A percentile compares a stretch with the other conserved stretches of the same genome.
Conservation (phyloP, 495 filamentous ascomycete genomes). For the Neurospora pannonica region DNA sequence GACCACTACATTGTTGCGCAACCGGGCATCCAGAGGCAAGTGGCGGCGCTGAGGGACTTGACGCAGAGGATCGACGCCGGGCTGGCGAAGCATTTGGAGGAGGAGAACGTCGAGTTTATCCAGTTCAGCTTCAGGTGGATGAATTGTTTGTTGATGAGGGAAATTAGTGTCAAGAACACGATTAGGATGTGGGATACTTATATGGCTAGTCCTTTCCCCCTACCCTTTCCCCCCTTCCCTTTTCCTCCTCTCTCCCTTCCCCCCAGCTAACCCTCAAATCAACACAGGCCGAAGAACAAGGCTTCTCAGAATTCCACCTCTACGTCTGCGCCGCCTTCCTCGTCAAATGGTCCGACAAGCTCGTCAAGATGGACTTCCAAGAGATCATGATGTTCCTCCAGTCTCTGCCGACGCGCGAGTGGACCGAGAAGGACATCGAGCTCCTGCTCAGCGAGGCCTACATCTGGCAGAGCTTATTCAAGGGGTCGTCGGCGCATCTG, state of each 20-base stretch:
- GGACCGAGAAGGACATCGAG: constrained; percentile 98
- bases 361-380: constrained; percentile 96
- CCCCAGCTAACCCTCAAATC: neutral
- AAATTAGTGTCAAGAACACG: constrained; percentile 89
- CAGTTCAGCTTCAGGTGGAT: constrained; percentile 99
- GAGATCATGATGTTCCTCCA: constrained; percentile 99
- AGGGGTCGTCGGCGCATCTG: constrained; percentile 78
- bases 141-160: constrained; percentile 97
- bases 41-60: constrained; percentile 76
- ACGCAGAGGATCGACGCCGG: constrained; percentile 79
- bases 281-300: constrained; percentile 85
- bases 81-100: constrained; percentile 79
- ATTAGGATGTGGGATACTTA: constrained; percentile 99
- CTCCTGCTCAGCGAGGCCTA: constrained; percentile 90
- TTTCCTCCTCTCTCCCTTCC: neutral
- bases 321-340: constrained; percentile 98
- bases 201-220: constrained; percentile 50
- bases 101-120: constrained; percentile 92
- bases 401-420: constrained; percentile 82
- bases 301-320: constrained; percentile 94
- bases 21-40: constrained; percentile 91
- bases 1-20: constrained; percentile 98
- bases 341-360: constrained; percentile 95
- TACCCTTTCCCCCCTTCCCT: neutral
- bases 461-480: constrained; percentile 91